Evolutionary conservation across 1,284 basidiomycete species (phyloP), one percentile per base, ranked within the genome.

Genomic region (Puccinia hordei): DNA sequence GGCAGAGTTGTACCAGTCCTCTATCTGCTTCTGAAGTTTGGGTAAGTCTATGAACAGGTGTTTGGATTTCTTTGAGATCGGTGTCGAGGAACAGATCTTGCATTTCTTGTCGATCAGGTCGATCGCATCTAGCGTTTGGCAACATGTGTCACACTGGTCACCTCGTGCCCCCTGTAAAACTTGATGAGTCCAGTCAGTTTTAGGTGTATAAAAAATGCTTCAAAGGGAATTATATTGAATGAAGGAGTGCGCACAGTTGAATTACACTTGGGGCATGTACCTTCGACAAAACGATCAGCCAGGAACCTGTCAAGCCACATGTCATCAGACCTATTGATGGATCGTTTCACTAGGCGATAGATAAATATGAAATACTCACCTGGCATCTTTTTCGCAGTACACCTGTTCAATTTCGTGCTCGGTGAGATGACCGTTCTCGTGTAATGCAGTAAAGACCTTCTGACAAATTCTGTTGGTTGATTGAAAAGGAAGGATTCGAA

Each of bases 91-190:
- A 83, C 87, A 87, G n/a, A 98, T 89, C 83, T 97, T 91, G 86
- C 97, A 99, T 51, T 94, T 91, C n/a, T 97, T 97, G 84, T 95
- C 91, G 86, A 97, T 90, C 81, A 99, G 90, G 84, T 98, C 95
- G 81, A 96, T 90, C 1, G 95, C 96, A 49, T 89, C 88, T 75
- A 97, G 90, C 10, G 96, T 97, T 82, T 94, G 90, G 59, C 92
- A 91, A 85, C 97, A 99, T 81, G 91, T 89, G 86, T 99, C 97
- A 87, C 97, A 99, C 88, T 99, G 97, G 86, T 99, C 97, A 13
- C 97, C 97, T 66, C 97, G 92, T 53, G 96, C 97, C 83, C 98
- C 96, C 92, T 94, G 83, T 15, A n/a, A 72, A 49, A 27, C 38
- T 66, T 69, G 12, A 69, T 17, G 10, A 35, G 27, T 69, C 30